phyloP scores from a whole-genome alignment of 2,329 filamentous ascomycete species.

The Colletotrichum graminicola region DNA sequence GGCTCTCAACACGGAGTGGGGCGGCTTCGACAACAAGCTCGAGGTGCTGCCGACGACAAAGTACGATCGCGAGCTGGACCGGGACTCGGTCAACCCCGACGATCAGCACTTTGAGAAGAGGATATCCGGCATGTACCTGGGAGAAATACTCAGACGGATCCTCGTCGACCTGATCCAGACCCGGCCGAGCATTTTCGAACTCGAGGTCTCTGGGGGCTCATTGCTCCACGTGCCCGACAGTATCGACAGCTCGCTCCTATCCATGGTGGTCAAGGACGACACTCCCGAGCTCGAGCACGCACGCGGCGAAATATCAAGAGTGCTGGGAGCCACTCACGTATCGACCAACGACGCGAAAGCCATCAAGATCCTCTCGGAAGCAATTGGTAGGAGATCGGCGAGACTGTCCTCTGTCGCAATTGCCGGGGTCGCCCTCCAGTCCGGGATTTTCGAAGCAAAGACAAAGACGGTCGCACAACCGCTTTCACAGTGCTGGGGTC shows the following conservation, averaged over 20 bases:
- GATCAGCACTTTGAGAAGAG: conserved; percentile 88
- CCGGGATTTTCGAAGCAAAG: conserved; percentile 33
- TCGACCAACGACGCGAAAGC: conserved; percentile 71
- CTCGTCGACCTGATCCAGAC: conserved; percentile 60
- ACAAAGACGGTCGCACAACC: background rate
- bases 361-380: conserved; percentile 66
- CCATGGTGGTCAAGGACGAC: conserved; percentile 71
- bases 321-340: conserved; percentile 57
- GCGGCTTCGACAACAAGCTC: conserved; percentile 80
- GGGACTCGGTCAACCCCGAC: conserved; percentile 77
- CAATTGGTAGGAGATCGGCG: conserved; percentile 44
- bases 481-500: background rate
- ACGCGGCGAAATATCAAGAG: conserved; percentile 48
- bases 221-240: conserved; percentile 73
- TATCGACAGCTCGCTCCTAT: conserved; percentile 76
- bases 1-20: conserved; percentile 88
- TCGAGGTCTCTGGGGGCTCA: conserved; percentile 25
- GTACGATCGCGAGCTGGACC: conserved; percentile 76
- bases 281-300: conserved; percentile 64
- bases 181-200: conserved; percentile 4
- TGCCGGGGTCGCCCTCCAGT: conserved; percentile 45
- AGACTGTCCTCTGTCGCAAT: conserved; percentile 45
- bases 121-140: conserved; percentile 85
- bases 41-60: conserved; percentile 77
- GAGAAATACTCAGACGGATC: conserved; percentile 78